Conservation (phyloP, 116 monocot genomes). For the Posidonia oceanica region DNA sequence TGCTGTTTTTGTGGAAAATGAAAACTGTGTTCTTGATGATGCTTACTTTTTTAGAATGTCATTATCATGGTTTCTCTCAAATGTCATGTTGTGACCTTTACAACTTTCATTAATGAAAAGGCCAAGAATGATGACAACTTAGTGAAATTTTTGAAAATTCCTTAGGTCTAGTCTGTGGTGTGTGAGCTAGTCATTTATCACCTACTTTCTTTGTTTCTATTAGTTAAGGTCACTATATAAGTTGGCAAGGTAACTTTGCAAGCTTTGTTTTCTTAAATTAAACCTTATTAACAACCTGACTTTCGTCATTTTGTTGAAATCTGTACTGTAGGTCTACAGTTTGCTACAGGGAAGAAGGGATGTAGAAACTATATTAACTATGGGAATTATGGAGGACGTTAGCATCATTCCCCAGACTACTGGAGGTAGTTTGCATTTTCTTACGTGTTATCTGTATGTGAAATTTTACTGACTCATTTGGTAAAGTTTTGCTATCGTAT, state of each 20-base stretch:
- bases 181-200: too few species aligned
- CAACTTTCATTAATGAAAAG: not conserved
- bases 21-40: too few species aligned
- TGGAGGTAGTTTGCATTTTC: slow-evolving; percentile 43
- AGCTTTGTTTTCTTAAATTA: not conserved
- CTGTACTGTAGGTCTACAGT: slow-evolving; percentile 63
- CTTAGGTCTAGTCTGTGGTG: not conserved
- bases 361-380: slow-evolving; percentile 87
- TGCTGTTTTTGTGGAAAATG: too few species aligned
- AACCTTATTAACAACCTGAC: not conserved
- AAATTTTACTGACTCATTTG: too few species aligned
- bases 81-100: not conserved
- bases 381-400: slow-evolving; percentile 99
- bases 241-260: not conserved
- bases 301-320: not conserved
- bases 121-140: not conserved
- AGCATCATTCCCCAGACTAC: slow-evolving; percentile 95
- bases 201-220: too few species aligned
- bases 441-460: too few species aligned
- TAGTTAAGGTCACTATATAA: not conserved
- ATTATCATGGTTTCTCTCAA: not conserved
- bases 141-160: not conserved
- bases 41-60: too few species aligned
- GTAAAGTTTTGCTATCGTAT: too few species aligned
- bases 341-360: slow-evolving; percentile 90